These are phyloP conservation scores for Lonicera japonica DNA, from an alignment of 129 eudicot genomes.

Conservation along the genomic window DNA sequence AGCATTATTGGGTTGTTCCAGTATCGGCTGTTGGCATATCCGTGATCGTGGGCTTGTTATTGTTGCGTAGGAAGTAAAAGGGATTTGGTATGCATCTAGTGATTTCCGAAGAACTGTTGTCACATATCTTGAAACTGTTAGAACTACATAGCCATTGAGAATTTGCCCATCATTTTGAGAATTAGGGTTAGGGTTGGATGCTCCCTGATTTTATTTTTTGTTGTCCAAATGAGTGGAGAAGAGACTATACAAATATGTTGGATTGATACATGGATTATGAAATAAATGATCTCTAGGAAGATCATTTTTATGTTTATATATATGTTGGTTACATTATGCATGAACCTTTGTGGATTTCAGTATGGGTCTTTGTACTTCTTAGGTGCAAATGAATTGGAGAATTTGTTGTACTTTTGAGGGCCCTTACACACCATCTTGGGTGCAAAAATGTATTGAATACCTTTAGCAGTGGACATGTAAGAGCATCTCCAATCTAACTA, in stretches of 20 bases:
- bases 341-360: too few relatives aligned
- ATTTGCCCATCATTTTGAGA: background rate
- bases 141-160: background rate
- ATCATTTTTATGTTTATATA: background rate
- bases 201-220: background rate
- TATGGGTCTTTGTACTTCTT: too few relatives aligned
- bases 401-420: too few relatives aligned
- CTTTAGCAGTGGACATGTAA: too few relatives aligned
- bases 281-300: background rate
- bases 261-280: background rate
- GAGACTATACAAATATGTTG: background rate
- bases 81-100: background rate
- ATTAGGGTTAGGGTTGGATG: background rate
- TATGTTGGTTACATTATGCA: background rate
- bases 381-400: too few relatives aligned
- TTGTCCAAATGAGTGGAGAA: background rate
- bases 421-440: too few relatives aligned
- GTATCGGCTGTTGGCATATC: constrained; percentile 57
- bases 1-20: constrained; percentile 72
- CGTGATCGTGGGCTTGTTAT: constrained; percentile 45
- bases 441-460: too few relatives aligned
- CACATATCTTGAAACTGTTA: background rate
- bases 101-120: background rate
- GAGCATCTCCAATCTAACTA: too few relatives aligned
- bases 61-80: constrained; percentile 50